phyloP scores from a whole-genome alignment of 164 flowering plant genomes.

The Nymphaea thermarum region DNA sequence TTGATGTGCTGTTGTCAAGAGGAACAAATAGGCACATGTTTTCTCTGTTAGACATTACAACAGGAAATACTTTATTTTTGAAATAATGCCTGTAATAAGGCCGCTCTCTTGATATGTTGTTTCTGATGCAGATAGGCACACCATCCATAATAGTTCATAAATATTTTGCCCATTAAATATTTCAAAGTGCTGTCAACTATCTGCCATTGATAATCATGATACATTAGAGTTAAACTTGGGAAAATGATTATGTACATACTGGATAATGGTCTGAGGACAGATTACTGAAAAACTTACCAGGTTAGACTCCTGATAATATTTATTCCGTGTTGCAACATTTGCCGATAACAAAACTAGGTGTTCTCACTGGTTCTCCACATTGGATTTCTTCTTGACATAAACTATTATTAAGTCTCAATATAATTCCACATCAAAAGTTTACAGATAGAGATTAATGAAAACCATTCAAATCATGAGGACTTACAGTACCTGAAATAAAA shows the following conservation, averaged over 20 bases:
- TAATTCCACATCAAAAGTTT: too few species aligned
- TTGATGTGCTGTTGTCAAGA: constrained; percentile 30
- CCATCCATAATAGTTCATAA: constrained; percentile 87
- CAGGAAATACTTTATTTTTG: too few species aligned
- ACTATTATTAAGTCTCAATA: background rate
- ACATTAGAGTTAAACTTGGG: too few species aligned
- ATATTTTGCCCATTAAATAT: constrained; percentile 42
- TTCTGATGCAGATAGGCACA: constrained; percentile 64
- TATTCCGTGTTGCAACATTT: constrained; percentile 54
- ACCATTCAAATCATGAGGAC: too few species aligned
- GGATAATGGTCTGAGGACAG: too few species aligned
- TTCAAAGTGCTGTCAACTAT: constrained; percentile 35
- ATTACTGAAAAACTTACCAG: constrained; percentile 24
- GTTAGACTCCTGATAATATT: constrained; percentile 15
- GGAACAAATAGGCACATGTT: constrained; percentile 2
- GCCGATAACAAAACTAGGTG: constrained; percentile 91
- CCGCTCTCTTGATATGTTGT: constrained; percentile 43
- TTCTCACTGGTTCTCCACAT: constrained; percentile 97
- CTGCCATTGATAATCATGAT: constrained; percentile 20
- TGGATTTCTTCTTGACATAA: constrained; percentile 64
- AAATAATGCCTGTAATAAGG: too few species aligned
- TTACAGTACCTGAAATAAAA: constrained; percentile 85
- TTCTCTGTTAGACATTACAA: too few species aligned
- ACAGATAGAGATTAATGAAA: too few species aligned
- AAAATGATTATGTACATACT: too few species aligned